Base-by-base conservation (phyloP, 2,329 filamentous ascomycete genomes). In the Clarireedia monteithiana region DNA sequence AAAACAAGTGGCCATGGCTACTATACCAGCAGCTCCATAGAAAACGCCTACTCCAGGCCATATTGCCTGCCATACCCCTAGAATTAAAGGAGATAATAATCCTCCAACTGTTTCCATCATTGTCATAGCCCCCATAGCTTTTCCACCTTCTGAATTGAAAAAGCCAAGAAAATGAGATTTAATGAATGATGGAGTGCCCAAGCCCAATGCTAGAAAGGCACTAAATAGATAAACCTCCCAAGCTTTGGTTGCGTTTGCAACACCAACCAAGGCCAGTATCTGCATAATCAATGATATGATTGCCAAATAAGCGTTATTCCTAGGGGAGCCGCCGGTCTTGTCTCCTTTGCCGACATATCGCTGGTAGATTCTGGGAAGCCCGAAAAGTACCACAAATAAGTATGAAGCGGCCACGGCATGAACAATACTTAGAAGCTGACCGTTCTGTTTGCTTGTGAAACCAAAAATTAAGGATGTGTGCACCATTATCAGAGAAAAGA, bases 161-260 rank as follows among this genome's bases (percentile, higher is more conserved):
- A 55, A 23, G 10, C 30, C 17, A 1, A 56, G 15, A 6, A 51
- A 51, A 42, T 51, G 30, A n/a, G 26, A 39, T 42, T 56, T 56
- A 40, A 56, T 50, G n/a, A 56, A 56, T 4, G 54, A 51, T 2
- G 54, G 48, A 27, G 54, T 51, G 2, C 39, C 54, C 15, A 56
- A 48, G 4, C 54, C 54, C 7, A 56, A n/a, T 1, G 54, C 48
- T 12, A 51, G 10, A 15, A 56, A 9, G n/a, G 46, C 39, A 14
- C 12, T 45, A 23, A 34, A 26, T 3, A 27, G 24, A 38, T 55
- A 55, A 3, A 55, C 20, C 23, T 55, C 12, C 53, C 53, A 55
- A 15, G 27, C 20, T 34, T 45, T 20, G 5, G 36, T 44, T 5
- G 46, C 14, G 2, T 34, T 44, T 27, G 36, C 53, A 24, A 55